Evolutionary conservation across 805 yeast species (phyloP).

Genomic region (Nakazawaea siamensis): DNA sequence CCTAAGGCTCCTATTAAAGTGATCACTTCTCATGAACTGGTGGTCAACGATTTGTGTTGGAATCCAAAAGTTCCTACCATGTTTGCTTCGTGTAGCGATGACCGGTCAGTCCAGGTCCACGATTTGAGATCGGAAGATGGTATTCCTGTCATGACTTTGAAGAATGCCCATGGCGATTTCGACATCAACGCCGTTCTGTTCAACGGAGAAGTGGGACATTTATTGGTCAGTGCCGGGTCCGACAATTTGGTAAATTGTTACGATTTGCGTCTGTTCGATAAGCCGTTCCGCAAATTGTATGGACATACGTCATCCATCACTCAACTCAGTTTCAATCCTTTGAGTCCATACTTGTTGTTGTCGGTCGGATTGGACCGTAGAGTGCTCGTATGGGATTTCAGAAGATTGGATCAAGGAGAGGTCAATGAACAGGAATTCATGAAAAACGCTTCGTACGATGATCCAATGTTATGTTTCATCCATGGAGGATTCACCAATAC

Average conservation of each 20-base stretch:
- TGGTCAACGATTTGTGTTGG: slow-evolving; percentile 64
- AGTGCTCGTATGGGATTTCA: slow-evolving; percentile 69
- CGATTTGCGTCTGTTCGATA: slow-evolving; percentile 53
- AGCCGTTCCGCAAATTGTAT: slow-evolving; percentile 52
- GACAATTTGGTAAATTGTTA: slow-evolving; percentile 68
- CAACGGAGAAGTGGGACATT: slow-evolving; percentile 41
- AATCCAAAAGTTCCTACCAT: slow-evolving; percentile 32
- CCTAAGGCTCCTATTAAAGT: slow-evolving; percentile 34
- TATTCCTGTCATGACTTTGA: slow-evolving; percentile 34
- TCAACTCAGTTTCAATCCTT: slow-evolving; percentile 46
- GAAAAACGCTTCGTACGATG: slow-evolving; percentile 49
- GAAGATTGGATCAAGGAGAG: slow-evolving; percentile 46
- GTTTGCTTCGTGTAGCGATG: slow-evolving; percentile 70
- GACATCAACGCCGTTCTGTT: slow-evolving; percentile 60
- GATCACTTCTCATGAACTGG: slow-evolving; percentile 44
- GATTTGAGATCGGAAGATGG: slow-evolving; percentile 37
- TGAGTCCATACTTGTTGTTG: slow-evolving; percentile 43
- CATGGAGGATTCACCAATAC: slow-evolving; percentile 84
- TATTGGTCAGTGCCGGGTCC: slow-evolving; percentile 71
- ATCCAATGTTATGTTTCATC: slow-evolving; percentile 69
- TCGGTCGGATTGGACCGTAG: slow-evolving; percentile 58
- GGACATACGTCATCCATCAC: slow-evolving; percentile 58
- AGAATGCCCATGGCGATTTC: slow-evolving; percentile 46
- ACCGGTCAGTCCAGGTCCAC: slow-evolving; percentile 48
- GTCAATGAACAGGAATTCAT: slow-evolving; percentile 43